A percentile compares a stretch with the other conserved stretches of the same genome.
These are phyloP conservation scores for Penicillium frequentans DNA, from an alignment of 2,329 filamentous ascomycete species.

Conservation along the genomic window DNA sequence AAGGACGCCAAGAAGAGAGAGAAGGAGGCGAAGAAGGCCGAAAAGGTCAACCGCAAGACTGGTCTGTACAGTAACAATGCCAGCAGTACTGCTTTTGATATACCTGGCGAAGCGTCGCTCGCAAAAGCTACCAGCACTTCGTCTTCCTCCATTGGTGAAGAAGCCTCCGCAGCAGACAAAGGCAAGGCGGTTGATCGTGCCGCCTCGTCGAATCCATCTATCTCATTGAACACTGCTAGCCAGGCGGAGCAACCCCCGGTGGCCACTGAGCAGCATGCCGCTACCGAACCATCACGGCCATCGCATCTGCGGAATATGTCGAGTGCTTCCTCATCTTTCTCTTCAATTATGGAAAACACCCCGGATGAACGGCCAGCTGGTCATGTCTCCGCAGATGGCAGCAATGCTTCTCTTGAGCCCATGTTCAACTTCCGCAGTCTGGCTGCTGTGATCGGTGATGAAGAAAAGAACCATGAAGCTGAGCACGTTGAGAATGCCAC, in stretches of 20 bases:
- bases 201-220: conserved; percentile 13
- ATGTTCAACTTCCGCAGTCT: conserved; percentile 92
- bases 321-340: conserved; percentile 79
- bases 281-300: conserved; percentile 57
- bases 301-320: conserved; percentile 81
- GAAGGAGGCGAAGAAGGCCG: conserved; percentile 78
- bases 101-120: conserved; percentile 29
- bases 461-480: conserved; percentile 49
- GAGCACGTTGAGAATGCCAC: conserved; percentile 40
- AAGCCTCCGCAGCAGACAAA: conserved; percentile 52
- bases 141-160: conserved; percentile 36
- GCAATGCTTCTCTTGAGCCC: conserved; percentile 62
- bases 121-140: conserved; percentile 39
- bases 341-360: conserved; percentile 69
- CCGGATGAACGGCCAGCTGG: conserved; percentile 43
- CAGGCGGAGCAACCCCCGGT: conserved; percentile 18
- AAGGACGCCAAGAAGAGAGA: conserved; percentile 85
- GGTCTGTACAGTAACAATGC: conserved; percentile 55
- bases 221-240: conserved; percentile 16
- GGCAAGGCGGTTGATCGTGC: conserved; percentile 69
- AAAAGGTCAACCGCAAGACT: conserved; percentile 66
- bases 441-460: conserved; percentile 75
- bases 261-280: conserved; percentile 40
- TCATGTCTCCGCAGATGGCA: conserved; percentile 52
- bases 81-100: conserved; percentile 63